These are phyloP conservation scores for Talaromyces sp. DNA, from an alignment of 2,329 filamentous ascomycete species.

Conservation along the genomic window DNA sequence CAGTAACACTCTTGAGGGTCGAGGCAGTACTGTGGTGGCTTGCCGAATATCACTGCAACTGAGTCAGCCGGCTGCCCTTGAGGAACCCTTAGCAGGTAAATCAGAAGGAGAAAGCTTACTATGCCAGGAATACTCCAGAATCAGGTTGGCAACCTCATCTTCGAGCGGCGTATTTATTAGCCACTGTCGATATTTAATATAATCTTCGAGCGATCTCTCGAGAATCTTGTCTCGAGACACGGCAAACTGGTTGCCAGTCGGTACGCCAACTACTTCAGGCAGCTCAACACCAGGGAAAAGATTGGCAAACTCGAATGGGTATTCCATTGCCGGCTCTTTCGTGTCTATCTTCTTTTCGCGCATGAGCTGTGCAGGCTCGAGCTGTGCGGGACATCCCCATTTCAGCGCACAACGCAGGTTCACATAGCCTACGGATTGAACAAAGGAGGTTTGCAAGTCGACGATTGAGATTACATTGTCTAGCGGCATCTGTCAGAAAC, in stretches of 20 bases:
- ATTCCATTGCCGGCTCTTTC: not conserved
- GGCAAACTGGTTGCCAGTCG: constrained; percentile 50
- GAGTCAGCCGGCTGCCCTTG: not conserved
- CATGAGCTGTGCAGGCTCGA: not conserved
- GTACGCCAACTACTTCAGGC: constrained; percentile 39
- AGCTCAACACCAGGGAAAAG: constrained; percentile 34
- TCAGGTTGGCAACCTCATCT: constrained; percentile 42
- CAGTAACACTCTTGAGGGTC: not conserved
- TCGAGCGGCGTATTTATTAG: constrained; percentile 39
- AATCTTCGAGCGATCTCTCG: constrained; percentile 37
- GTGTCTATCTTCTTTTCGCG: not conserved
- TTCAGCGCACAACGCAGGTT: not conserved
- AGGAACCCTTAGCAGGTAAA: not conserved
- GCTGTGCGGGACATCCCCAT: not conserved
- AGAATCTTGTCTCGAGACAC: constrained; percentile 40
- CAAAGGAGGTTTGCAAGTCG: not conserved
- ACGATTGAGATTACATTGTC: not conserved
- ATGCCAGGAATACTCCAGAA: constrained; percentile 53
- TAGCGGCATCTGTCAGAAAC: not conserved
- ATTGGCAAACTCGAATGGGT: constrained; percentile 23
- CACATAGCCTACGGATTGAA: not conserved
- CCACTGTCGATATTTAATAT: constrained; percentile 43
- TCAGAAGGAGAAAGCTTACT: constrained; percentile 34
- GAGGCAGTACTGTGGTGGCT: not conserved
- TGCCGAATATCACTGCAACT: not conserved